Evolutionary conservation across 345 rosid species (phyloP).

Genomic region (Trapa bicornis): DNA sequence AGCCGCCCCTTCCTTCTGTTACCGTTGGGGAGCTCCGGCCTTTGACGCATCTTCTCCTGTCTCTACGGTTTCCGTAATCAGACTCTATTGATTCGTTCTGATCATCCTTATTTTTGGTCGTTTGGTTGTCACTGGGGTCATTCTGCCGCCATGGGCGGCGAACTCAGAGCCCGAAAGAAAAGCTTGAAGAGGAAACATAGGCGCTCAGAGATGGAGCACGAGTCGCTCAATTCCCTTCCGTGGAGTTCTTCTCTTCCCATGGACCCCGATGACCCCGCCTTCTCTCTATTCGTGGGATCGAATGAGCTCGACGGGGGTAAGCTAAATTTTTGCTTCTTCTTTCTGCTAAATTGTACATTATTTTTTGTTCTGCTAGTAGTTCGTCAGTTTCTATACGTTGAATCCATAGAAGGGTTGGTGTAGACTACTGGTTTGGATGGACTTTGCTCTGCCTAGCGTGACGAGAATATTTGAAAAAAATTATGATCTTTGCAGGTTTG

Average conservation of each 20-base stretch:
- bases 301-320: conserved; percentile 76
- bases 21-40: neutral
- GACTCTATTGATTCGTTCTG: neutral
- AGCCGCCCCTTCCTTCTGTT: neutral
- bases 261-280: conserved; percentile 24
- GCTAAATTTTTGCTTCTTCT: neutral
- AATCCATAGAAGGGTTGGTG: no score
- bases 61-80: neutral
- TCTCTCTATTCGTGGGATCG: conserved; percentile 44
- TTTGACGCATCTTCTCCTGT: neutral
- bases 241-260: conserved; percentile 43
- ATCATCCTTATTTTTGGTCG: neutral
- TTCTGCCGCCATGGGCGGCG: neutral
- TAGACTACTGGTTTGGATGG: no score
- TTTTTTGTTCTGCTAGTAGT: neutral
- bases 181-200: conserved; percentile 24
- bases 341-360: neutral
- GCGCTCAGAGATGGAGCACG: conserved; percentile 26
- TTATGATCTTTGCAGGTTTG: conserved; percentile 38
- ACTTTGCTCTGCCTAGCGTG: neutral
- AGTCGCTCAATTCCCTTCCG: conserved; percentile 39
- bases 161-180: conserved; percentile 4
- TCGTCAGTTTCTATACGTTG: no score
- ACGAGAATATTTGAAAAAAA: neutral
- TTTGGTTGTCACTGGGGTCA: neutral